Evolutionary conservation across 768 basidiomycete species (phyloP).

Genomic region (Leccinum variicolor): DNA sequence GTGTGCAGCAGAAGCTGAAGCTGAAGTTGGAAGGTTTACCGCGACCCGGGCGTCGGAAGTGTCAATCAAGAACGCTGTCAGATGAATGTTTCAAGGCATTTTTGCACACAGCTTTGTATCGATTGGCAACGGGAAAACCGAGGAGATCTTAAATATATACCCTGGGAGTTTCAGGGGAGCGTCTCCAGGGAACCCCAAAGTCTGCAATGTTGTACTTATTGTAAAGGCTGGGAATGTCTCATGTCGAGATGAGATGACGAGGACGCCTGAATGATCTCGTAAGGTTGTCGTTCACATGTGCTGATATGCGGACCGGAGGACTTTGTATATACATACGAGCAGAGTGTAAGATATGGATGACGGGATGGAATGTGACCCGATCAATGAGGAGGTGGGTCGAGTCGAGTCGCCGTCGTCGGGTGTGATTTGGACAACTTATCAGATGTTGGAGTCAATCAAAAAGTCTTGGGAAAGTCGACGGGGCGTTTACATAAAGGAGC

Average conservation of each 20-base stretch:
- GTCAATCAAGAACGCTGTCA: slow-evolving; percentile 8
- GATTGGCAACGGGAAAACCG: slow-evolving; percentile 7
- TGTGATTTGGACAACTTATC: slow-evolving; percentile 2
- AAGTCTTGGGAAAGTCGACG: slow-evolving; percentile 18
- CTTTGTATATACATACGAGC: not conserved
- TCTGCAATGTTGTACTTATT: not conserved
- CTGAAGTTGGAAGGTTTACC: not conserved
- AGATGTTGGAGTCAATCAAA: slow-evolving; percentile 2
- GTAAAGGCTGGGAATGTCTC: not conserved
- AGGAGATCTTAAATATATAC: slow-evolving; percentile 10
- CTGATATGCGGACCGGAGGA: not conserved
- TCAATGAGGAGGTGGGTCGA: not conserved
- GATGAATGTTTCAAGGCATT: slow-evolving; percentile 16
- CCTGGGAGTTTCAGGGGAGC: not conserved
- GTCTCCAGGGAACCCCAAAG: not conserved
- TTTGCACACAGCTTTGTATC: slow-evolving; percentile 13
- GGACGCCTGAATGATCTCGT: not conserved
- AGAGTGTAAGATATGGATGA: not conserved
- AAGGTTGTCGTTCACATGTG: not conserved
- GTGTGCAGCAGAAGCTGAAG: not conserved
- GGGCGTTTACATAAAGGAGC: slow-evolving; percentile 28
- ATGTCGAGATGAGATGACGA: not conserved
- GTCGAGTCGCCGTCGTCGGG: not conserved
- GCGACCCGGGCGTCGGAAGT: slow-evolving; percentile 10
- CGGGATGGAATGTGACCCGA: not conserved